Evolutionary conservation across 441 rosid genomes (phyloP), one percentile per base, ranked within the genome.

Genomic region (Kokia cookei): DNA sequence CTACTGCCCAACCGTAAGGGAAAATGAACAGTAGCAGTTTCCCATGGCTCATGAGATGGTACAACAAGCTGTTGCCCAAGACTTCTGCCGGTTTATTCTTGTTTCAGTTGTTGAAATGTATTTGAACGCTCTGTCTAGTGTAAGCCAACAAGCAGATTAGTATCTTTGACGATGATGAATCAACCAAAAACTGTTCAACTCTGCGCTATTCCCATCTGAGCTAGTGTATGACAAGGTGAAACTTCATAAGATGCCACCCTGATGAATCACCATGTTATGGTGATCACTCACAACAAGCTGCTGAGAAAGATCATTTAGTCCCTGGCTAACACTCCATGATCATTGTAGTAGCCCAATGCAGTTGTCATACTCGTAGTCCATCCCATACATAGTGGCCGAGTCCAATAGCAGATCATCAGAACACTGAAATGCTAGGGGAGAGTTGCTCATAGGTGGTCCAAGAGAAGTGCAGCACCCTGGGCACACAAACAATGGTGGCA

Each of bases 401-500:
- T 74, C 73, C 53, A 83, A 22, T 63, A 87, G 68, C 42, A 84
- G 40, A 67, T 75, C 82, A 43, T 75, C 85, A 24, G 76, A 37
- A 24, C 26, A 57, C 43, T 67, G 85, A 71, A 71, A 79, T 64
- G 75, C 82, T 4, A 73, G 80, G 12, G 74, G 76, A 2, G 83
- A 73, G 75, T 82, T 79, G 19, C 7, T 77, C 76, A 77, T 83
- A 48, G 83, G 71, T 1, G 81, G 84, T 37, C 79, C 80, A 57
- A 88, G 76, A 10, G 91, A 89, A 22, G 73, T 76, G 74, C 93
- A 89, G 80, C 98, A 94, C 14, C 83, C 79, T 1, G 82, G 71
- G 77, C 98, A 93, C 13, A 90, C 87, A 54, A 93, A 95, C 70
- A 93, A 79, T 29, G 92, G 96, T 1, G 96, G 97, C 63, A 88